Percentiles rank a stretch among this genome's conserved stretches.
phyloP scores from a whole-genome alignment of 495 filamentous ascomycete genomes.

The Pyrenopolyporus hunteri region DNA sequence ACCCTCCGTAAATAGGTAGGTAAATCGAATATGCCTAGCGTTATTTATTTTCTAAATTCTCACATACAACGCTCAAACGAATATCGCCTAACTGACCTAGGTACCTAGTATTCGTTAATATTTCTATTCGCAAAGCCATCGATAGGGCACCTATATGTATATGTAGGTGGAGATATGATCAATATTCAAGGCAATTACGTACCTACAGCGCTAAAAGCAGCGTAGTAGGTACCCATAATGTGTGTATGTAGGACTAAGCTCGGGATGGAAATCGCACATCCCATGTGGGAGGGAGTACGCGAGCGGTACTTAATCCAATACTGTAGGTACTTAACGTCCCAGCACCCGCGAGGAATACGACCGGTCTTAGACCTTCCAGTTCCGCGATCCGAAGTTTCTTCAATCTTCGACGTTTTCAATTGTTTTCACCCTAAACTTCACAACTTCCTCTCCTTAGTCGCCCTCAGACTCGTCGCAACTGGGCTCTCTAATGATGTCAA shows the following conservation, averaged over 20 bases:
- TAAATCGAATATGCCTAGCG: constrained; percentile 19
- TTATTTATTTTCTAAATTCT: constrained; percentile 16
- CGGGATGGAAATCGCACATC: constrained; percentile 3
- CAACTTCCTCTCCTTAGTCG: constrained; percentile 1
- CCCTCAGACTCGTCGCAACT: constrained; percentile 15
- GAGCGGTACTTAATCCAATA: constrained; percentile 16
- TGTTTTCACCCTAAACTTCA: not conserved
- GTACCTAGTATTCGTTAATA: too few relatives aligned
- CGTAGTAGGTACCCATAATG: too few relatives aligned
- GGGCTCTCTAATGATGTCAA: not conserved
- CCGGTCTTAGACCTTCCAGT: constrained; percentile 13
- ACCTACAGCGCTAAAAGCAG: too few relatives aligned
- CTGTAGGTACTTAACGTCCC: too few relatives aligned
- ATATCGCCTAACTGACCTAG: too few relatives aligned
- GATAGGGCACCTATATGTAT: too few relatives aligned
- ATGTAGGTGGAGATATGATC: too few relatives aligned
- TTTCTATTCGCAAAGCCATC: too few relatives aligned
- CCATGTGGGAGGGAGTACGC: constrained; percentile 14
- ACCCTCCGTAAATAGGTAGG: constrained; percentile 32
- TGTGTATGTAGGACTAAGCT: too few relatives aligned
- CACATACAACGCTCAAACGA: constrained; percentile 27
- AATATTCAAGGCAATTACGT: too few relatives aligned
- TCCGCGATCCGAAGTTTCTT: constrained; percentile 19
- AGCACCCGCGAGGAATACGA: constrained; percentile 16
- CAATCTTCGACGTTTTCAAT: constrained; percentile 21